A percentile compares a stretch with the other conserved stretches of the same genome.
phyloP scores from a whole-genome alignment of 371 early-diverging fungal genomes.

The Hamiltosporidium magnivora region DNA sequence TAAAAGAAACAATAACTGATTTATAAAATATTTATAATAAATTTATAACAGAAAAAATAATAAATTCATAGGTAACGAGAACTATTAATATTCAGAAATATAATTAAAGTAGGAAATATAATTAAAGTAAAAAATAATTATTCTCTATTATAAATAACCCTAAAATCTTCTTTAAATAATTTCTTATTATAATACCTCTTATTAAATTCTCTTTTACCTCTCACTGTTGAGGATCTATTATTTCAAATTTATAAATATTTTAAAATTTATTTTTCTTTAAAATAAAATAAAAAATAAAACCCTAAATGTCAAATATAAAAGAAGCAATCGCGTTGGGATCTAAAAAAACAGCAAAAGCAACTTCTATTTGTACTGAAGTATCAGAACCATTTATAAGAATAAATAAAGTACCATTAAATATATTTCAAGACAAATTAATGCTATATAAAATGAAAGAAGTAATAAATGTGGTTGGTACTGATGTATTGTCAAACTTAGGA shows the following conservation, averaged over 20 bases:
- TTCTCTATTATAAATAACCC: no score
- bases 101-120: no score
- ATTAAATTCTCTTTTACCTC: no score
- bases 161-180: no score
- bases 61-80: no score
- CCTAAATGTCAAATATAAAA: not conserved
- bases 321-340: conserved; percentile 43
- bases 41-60: no score
- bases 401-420: conserved; percentile 86
- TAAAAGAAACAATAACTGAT: no score
- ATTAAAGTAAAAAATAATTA: no score
- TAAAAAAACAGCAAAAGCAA: conserved; percentile 96
- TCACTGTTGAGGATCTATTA: no score
- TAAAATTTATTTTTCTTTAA: not conserved
- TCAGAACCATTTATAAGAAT: conserved; percentile 77
- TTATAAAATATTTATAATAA: no score
- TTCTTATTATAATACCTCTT: no score
- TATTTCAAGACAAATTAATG: conserved; percentile 84
- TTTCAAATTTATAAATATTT: not conserved
- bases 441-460: conserved; percentile 94
- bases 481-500: conserved; percentile 81
- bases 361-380: conserved; percentile 89
- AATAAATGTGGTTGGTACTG: conserved; percentile 80
- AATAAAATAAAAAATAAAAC: not conserved
- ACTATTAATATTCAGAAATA: no score